Evolutionary conservation across 306 rosid species (phyloP).

Genomic region (cucumber (Cucumis sativus)): DNA sequence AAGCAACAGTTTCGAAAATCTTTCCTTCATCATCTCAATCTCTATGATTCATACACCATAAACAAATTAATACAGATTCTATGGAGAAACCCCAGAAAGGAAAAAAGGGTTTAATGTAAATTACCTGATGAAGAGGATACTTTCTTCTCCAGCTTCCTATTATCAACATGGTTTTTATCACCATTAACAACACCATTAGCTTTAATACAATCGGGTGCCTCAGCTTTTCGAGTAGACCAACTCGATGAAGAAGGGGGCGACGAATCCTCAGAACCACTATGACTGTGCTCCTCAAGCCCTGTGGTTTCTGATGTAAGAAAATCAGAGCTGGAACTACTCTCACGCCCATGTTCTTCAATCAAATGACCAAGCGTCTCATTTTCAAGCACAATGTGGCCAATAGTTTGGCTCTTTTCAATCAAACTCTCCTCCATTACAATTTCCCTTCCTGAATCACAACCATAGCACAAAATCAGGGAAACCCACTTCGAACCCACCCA

Average conservation of each 20-base stretch:
- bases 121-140: slow-evolving; percentile 53
- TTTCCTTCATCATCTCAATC: slow-evolving; percentile 18
- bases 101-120: not conserved
- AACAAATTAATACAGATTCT: not conserved
- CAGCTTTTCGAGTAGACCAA: slow-evolving; percentile 40
- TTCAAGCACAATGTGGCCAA: slow-evolving; percentile 20
- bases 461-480: slow-evolving; percentile 36
- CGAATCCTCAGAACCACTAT: slow-evolving; percentile 57
- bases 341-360: slow-evolving; percentile 51
- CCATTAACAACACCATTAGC: slow-evolving; percentile 16
- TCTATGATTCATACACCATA: not conserved
- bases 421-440: slow-evolving; percentile 25
- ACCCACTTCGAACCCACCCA: slow-evolving; percentile 39
- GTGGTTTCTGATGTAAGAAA: slow-evolving; percentile 64
- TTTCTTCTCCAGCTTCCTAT: slow-evolving; percentile 36
- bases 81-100: not conserved
- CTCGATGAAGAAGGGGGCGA: slow-evolving; percentile 58
- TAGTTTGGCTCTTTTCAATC: slow-evolving; percentile 14
- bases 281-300: slow-evolving; percentile 66
- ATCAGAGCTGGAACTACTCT: slow-evolving; percentile 69
- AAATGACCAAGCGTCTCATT: slow-evolving; percentile 28
- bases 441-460: slow-evolving; percentile 20
- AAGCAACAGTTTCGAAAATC: slow-evolving; percentile 14
- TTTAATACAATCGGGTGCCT: slow-evolving; percentile 24
- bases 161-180: slow-evolving; percentile 27